phyloP scores from a whole-genome alignment of 2,329 filamentous ascomycete genomes.

The Epichloe festucae region DNA sequence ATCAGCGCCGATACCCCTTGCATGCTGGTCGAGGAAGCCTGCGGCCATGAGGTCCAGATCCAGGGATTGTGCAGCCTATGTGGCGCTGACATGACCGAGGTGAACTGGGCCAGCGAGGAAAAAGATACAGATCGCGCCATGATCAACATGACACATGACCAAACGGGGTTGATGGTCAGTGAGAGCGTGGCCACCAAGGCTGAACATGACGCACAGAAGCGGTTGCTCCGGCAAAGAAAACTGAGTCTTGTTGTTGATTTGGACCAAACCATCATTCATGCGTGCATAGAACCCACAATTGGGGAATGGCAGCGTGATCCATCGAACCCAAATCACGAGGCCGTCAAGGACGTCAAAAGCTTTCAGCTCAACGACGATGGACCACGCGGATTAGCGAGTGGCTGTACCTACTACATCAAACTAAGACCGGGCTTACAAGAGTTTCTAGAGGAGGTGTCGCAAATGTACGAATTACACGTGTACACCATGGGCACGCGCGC shows the following conservation, averaged over 20 bases:
- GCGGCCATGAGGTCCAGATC: conserved; percentile 82
- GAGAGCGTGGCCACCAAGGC: conserved; percentile 64
- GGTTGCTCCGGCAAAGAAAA: conserved; percentile 68
- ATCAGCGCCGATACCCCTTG: conserved; percentile 45
- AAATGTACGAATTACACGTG: conserved; percentile 87
- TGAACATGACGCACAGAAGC: conserved; percentile 75
- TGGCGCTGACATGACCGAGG: conserved; percentile 90
- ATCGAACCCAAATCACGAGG: conserved; percentile 78
- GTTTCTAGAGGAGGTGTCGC: conserved; percentile 66
- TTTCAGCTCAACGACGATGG: conserved; percentile 87
- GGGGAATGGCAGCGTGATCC: conserved; percentile 89
- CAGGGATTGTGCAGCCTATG: conserved; percentile 83
- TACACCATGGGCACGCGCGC: conserved; percentile 98
- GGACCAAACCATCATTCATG: conserved; percentile 97
- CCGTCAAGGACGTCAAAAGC: conserved; percentile 73
- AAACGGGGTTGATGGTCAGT: conserved; percentile 76
- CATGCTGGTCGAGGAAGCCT: conserved; percentile 79
- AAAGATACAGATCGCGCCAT: conserved; percentile 75
- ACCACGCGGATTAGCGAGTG: conserved; percentile 50
- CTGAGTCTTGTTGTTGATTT: conserved; percentile 91
- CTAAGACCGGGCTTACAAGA: conserved; percentile 73
- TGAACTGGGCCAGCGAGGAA: conserved; percentile 69
- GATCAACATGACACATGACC: conserved; percentile 91
- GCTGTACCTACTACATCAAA: conserved; percentile 98
- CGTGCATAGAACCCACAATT: conserved; percentile 90